phyloP scores from a whole-genome alignment of 2,329 filamentous ascomycete species.

The Colletotrichum cordylinicola region DNA sequence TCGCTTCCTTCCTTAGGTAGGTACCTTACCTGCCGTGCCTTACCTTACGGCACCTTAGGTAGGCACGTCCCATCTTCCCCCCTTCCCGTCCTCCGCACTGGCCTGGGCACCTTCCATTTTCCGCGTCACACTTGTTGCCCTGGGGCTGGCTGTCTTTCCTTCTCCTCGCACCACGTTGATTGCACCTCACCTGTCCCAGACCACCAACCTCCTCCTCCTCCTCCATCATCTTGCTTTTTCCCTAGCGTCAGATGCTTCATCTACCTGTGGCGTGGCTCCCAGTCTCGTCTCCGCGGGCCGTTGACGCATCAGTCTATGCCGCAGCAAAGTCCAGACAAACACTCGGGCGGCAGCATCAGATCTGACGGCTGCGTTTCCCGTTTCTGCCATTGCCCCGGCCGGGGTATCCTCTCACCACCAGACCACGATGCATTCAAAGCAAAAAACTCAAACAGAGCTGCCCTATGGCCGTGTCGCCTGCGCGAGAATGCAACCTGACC shows the following conservation, averaged over 20 bases:
- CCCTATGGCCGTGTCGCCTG: neutral
- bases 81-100: neutral
- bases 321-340: neutral
- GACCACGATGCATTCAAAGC: neutral
- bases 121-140: neutral
- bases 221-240: neutral
- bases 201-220: neutral
- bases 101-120: neutral
- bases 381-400: slow-evolving; percentile 6
- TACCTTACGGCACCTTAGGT: neutral
- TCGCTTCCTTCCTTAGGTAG: neutral
- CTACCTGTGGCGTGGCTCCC: neutral
- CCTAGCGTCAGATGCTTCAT: neutral
- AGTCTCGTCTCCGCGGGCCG: neutral
- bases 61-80: neutral
- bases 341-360: neutral
- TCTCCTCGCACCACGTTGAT: neutral
- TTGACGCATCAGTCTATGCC: neutral
- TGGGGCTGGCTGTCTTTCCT: neutral
- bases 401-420: slow-evolving; percentile 2
- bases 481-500: neutral
- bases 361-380: neutral
- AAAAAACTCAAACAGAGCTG: neutral
- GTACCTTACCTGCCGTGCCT: neutral
- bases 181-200: neutral